Percentiles rank a stretch among this genome's conserved stretches.
phyloP scores from a whole-genome alignment of 148 eudicot species.

The Euryodendron excelsum region DNA sequence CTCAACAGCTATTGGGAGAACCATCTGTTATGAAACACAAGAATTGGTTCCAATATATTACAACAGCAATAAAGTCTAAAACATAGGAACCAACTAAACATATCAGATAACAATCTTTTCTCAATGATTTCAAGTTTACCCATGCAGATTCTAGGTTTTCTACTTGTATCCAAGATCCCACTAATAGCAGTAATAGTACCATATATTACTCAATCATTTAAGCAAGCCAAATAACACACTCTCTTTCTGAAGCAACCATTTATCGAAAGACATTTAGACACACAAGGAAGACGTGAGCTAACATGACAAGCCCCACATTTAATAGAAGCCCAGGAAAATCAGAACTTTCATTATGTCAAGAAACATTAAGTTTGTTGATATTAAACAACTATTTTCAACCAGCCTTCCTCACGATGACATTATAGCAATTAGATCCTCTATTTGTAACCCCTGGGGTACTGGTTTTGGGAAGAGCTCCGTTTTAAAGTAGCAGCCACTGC shows the following conservation, averaged over 20 bases:
- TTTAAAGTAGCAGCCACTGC: background rate
- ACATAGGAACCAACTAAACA: background rate
- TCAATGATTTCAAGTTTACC: background rate
- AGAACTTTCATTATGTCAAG: background rate
- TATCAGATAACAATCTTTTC: background rate
- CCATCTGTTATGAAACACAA: conserved; percentile 61
- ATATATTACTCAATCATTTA: background rate
- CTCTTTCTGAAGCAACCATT: background rate
- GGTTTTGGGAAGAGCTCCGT: background rate
- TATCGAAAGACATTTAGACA: background rate
- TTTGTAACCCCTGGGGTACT: background rate
- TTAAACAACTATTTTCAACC: background rate
- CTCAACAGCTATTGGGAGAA: conserved; percentile 87
- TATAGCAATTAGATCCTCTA: background rate
- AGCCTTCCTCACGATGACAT: background rate
- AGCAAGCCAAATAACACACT: background rate
- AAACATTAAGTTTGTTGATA: background rate
- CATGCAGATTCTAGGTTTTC: background rate
- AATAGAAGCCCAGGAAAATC: background rate
- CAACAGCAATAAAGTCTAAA: background rate
- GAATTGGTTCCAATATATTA: background rate
- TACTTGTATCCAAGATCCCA: background rate
- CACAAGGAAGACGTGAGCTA: background rate
- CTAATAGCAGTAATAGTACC: background rate
- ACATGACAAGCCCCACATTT: background rate